A percentile compares a stretch with the other conserved stretches of the same genome.
These are phyloP conservation scores for Monosporascus sp. DNA, from an alignment of 2,329 filamentous ascomycete genomes.

Conservation along the genomic window DNA sequence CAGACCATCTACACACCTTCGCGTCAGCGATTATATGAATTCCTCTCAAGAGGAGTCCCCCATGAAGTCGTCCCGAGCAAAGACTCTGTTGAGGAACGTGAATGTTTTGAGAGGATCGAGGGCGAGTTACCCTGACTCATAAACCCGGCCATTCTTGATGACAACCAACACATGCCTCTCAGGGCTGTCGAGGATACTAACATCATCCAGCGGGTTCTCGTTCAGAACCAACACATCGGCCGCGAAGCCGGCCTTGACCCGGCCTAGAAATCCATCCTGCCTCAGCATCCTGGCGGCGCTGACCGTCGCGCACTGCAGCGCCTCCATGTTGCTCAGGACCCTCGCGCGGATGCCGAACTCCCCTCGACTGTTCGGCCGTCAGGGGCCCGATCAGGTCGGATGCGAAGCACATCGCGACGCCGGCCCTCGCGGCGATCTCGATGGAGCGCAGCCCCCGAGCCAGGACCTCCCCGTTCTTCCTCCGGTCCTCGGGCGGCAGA, in stretches of 20 bases:
- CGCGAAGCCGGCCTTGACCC: constrained; percentile 38
- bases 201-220: constrained; percentile 45
- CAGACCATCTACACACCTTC: not conserved
- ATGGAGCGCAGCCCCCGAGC: constrained; percentile 1
- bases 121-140: not conserved
- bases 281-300: constrained; percentile 42
- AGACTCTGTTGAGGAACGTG: too few relatives aligned
- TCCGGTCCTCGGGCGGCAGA: constrained; percentile 28
- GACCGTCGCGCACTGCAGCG: constrained; percentile 21
- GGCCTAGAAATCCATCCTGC: constrained; percentile 38
- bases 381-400: constrained; percentile 46
- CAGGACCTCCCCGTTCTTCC: constrained; percentile 7
- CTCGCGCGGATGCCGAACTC: constrained; percentile 40
- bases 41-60: not conserved
- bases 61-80: too few relatives aligned
- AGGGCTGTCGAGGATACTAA: constrained; percentile 40
- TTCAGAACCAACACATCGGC: constrained; percentile 47
- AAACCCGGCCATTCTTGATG: constrained; percentile 46
- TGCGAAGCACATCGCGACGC: constrained; percentile 47
- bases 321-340: constrained; percentile 26
- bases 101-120: not conserved
- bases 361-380: constrained; percentile 37
- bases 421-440: constrained; percentile 34
- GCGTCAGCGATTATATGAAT: not conserved
- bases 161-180: constrained; percentile 41